Evolutionary conservation across 2,329 filamentous ascomycete species (phyloP).

Genomic region (Sporothrix curviconia): DNA sequence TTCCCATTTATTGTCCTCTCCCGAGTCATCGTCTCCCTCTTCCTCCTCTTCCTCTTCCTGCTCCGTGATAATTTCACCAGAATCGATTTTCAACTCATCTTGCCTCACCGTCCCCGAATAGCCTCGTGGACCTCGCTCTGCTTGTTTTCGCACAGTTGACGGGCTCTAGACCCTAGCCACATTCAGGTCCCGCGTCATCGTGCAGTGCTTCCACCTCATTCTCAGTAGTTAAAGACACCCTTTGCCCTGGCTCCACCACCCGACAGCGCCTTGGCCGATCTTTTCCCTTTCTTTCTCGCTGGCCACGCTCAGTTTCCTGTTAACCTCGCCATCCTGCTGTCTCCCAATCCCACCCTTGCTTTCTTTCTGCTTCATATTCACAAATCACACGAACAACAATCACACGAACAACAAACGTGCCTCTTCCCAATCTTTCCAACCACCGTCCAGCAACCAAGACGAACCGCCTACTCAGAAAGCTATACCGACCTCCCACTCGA

Average conservation of each 20-base stretch:
- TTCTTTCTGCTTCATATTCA: not conserved
- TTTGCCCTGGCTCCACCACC: not conserved
- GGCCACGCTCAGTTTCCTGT: not conserved
- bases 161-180: not conserved
- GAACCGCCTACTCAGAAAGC: not conserved
- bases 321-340: not conserved
- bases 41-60: too few species aligned
- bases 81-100: not conserved
- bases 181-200: not conserved
- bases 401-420: not conserved
- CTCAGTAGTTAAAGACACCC: constrained; percentile 1
- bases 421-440: too few species aligned
- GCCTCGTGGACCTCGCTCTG: not conserved
- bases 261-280: constrained; percentile 1
- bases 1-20: not conserved
- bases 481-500: too few species aligned
- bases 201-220: not conserved
- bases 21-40: not conserved
- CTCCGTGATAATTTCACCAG: too few species aligned
- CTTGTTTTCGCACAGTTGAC: not conserved
- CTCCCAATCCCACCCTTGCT: not conserved
- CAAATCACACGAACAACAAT: not conserved
- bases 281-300: constrained; percentile 3
- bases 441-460: not conserved
- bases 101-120: not conserved